These are phyloP conservation scores for Venturia asperata DNA, from an alignment of 2,329 filamentous ascomycete genomes.

Conservation along the genomic window DNA sequence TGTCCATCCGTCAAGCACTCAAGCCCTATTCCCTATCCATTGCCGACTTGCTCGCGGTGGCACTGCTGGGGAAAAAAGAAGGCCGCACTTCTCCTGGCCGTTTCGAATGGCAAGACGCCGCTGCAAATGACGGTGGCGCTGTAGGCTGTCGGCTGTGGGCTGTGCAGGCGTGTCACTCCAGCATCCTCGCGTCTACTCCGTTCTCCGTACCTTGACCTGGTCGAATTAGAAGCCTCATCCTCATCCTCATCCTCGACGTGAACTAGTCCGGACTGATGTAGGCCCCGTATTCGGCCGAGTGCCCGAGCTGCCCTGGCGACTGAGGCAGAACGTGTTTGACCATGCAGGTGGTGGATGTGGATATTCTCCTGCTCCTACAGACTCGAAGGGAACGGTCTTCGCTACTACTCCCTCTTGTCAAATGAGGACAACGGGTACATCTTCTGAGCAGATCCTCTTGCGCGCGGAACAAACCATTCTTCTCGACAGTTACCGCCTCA, in stretches of 20 bases:
- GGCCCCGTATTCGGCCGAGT: too few relatives aligned
- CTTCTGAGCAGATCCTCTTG: too few relatives aligned
- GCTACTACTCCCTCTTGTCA: too few relatives aligned
- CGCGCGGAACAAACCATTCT: not conserved
- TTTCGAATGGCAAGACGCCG: not conserved
- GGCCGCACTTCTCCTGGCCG: not conserved
- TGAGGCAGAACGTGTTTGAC: too few relatives aligned
- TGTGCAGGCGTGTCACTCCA: not conserved
- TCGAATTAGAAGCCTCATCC: not conserved
- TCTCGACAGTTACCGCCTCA: not conserved
- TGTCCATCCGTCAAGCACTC: not conserved
- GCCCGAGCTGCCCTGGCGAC: too few relatives aligned
- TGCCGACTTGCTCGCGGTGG: not conserved
- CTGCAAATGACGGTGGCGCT: not conserved
- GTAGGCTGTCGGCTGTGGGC: not conserved
- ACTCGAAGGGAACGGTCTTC: too few relatives aligned
- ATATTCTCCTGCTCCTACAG: too few relatives aligned
- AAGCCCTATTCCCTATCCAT: not conserved
- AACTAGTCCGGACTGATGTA: too few relatives aligned
- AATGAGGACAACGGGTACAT: too few relatives aligned
- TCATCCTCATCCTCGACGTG: too few relatives aligned
- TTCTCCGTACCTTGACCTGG: too few relatives aligned
- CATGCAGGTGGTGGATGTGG: too few relatives aligned
- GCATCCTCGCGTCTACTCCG: slow-evolving; percentile 1
- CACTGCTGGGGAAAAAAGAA: not conserved